Evolutionary conservation across 208 protist species (phyloP), one percentile per base, ranked within the genome.

Genomic region (Trypanosoma conorhini): DNA sequence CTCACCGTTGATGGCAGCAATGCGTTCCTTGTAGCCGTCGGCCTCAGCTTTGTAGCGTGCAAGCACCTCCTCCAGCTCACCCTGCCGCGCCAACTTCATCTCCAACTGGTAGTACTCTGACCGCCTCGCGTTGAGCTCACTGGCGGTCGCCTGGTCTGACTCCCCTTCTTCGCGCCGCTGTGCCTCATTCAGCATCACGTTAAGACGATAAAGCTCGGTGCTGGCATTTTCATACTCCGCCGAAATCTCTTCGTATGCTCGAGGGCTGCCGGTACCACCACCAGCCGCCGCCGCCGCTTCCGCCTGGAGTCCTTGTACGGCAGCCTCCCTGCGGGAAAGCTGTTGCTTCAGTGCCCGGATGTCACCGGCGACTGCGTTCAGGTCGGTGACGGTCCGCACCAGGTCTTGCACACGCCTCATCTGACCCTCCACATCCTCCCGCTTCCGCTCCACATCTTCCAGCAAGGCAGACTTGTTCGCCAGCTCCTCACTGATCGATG

Each of bases 171-270:
- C 81, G 31, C 75, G 50, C 22, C 86, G 78, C 70, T 87, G 83
- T 17, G 67, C 67, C 72, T 92, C 87, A 22, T 67, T 83, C 33
- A 92, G 85, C 28, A 83, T 62, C 33, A 74, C 66, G 62, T 87
- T 91, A 7, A 96, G 67, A 51, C 77, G 67, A 64, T 85, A 77
- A 35, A 91, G 66, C 22, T 80, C 71, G 31, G 77, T 72, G 26
- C 76, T 81, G 1, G 82, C 80, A 19, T 54, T 74, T 30, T 91
- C 81, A 64, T 90, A 87, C 33, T 72, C 64, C n/a, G 76, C 76
- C 1, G 74, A 77, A 3, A 92, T 44, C 24, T 88, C 74, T 15
- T 93, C 86, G 63, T 81, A 91, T 26, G 74, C 77, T 63, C 70
- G 33, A 65, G 30, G 38, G 31, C 50, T 7, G 21, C 24, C 24